A percentile compares a stretch with the other conserved stretches of the same genome.
phyloP scores from a whole-genome alignment of 331 rosid species.

The Quercus phellos region DNA sequence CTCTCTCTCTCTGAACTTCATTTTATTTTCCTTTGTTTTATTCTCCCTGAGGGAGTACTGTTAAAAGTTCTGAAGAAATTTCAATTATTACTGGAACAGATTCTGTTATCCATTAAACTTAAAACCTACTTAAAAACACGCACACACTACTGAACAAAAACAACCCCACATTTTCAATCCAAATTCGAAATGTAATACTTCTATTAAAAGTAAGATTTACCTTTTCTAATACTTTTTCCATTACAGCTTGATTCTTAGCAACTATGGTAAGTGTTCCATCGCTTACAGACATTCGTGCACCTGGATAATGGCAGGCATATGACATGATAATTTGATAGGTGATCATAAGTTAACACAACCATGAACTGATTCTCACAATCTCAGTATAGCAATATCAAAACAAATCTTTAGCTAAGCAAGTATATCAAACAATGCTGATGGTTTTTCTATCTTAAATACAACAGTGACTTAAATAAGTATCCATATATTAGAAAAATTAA shows the following conservation, averaged over 20 bases:
- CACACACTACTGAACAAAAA: background rate
- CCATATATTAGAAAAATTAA: background rate
- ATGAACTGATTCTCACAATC: background rate
- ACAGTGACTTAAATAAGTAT: background rate
- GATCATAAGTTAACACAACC: background rate
- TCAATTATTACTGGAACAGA: background rate
- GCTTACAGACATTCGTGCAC: conserved; percentile 81
- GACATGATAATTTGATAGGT: conserved; percentile 20
- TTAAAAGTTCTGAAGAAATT: background rate
- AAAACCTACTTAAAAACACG: background rate
- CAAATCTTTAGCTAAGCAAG: background rate
- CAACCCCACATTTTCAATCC: background rate
- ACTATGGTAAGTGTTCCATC: conserved; percentile 83
- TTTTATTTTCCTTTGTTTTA: background rate
- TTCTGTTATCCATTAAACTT: background rate
- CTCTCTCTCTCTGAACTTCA: background rate
- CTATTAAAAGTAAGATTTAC: conserved; percentile 35
- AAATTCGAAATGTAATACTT: background rate
- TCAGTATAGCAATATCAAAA: conserved; percentile 2
- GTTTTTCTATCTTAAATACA: background rate
- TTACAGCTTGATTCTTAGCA: conserved; percentile 73
- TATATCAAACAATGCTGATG: conserved; percentile 2
- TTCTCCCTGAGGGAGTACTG: background rate
- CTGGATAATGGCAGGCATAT: conserved; percentile 34
- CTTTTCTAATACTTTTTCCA: conserved; percentile 80